Percentiles rank a stretch among this genome's conserved stretches.
Conservation (phyloP, 805 yeast genomes). For the Candida rishiriensis region DNA sequence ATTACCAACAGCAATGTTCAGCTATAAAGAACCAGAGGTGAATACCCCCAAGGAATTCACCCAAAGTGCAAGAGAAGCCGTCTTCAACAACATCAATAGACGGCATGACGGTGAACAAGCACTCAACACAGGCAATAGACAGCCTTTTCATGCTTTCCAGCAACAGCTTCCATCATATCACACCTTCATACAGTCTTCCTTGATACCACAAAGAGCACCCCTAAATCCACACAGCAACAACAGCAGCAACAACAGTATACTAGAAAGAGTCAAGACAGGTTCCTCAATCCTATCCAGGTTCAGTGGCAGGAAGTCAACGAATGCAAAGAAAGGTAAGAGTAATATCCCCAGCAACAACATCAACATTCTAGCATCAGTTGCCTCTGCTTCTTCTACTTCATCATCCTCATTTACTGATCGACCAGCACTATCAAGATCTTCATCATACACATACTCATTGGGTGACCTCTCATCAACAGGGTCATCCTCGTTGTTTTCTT, state of each 20-base stretch:
- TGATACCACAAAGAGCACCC: neutral
- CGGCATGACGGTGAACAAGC: neutral
- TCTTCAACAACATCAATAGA: conserved; percentile 15
- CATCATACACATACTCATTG: neutral
- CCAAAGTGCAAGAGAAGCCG: conserved; percentile 22
- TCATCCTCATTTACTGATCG: neutral
- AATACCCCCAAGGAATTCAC: conserved; percentile 23
- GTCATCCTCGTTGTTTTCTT: neutral
- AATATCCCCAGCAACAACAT: neutral
- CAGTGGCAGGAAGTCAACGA: neutral
- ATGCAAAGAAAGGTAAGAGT: neutral
- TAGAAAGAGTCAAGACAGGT: conserved; percentile 8
- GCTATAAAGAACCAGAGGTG: conserved; percentile 12
- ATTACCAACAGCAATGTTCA: conserved; percentile 9
- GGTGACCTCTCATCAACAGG: conserved; percentile 1
- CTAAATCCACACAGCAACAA: conserved; percentile 5
- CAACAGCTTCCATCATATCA: neutral
- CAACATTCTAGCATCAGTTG: neutral
- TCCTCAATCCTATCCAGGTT: conserved; percentile 10
- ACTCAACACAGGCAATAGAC: no score
- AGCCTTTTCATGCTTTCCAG: neutral
- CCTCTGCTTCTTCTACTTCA: neutral
- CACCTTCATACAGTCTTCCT: neutral
- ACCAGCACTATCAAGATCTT: conserved; percentile 2
- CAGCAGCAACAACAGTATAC: conserved; percentile 8